Base-by-base conservation (phyloP, 2,329 filamentous ascomycete species). In the Elsinoe perseae region DNA sequence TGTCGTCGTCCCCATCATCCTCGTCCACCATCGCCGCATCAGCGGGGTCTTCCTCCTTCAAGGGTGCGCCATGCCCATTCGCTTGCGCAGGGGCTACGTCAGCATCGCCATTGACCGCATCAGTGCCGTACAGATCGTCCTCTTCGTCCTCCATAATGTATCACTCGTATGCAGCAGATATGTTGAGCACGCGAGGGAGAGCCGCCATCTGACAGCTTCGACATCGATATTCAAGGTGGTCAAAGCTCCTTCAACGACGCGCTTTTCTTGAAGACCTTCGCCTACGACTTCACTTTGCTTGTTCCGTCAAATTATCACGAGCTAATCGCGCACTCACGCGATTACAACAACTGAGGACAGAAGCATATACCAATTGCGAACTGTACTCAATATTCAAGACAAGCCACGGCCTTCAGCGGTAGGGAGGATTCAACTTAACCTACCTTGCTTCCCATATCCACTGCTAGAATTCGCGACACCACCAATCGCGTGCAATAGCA, bases 121-220 rank as follows among this genome's bases (percentile, higher is more conserved):
- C 61, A 64, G 56, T 69, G 66, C 50, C 71, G 64, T 78, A 78
- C 61, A 78, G 73, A 66, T 78, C 75, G 60, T 78, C 76, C 58
- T 78, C 76, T 60, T 78, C 76, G 59, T 77, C 75, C 38, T 77
- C 75, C 75, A 78, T 77, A 12, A 23, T 63, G 4, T 44, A 50
- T 9, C 32, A 27, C 18, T 23, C 50, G 38, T 12, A 48, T 18
- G 16, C 30, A 55, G 4, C 18, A 10, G 9, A 38, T 18, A 23
- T 50, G 43, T 23, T 28, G 40, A 56, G 50, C 50, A 52, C 43
- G 43, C n/a, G 23, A 30, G 52, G 28, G 23, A 50, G 48, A 21
- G 30, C 27, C 34, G 52, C 5, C 12, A n/a, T n/a, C n/a, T n/a
- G 40, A 50, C 36, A 56, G 44, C 57, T 46, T 36, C 54, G 57